These are phyloP conservation scores for Azolla pinnata DNA, from an alignment of 75 land plant species.

Conservation along the genomic window DNA sequence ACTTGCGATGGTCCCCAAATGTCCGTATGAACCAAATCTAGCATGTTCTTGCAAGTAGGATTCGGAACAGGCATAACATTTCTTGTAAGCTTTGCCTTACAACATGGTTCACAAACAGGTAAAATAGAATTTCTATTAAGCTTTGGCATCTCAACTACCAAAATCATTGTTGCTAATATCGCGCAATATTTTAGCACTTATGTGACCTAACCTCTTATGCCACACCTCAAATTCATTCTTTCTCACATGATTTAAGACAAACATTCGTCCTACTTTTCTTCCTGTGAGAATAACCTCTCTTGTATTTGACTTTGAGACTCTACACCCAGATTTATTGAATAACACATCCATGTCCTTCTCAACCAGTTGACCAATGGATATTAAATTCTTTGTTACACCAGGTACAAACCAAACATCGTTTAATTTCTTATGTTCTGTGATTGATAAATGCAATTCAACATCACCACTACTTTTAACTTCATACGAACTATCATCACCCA, in stretches of 20 bases:
- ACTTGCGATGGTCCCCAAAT: slow-evolving; percentile 16
- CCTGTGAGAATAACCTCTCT: neutral
- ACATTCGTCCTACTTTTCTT: neutral
- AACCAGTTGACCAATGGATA: neutral
- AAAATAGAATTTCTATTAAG: neutral
- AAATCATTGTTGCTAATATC: neutral
- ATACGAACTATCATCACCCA: slow-evolving; percentile 1
- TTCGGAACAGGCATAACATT: neutral
- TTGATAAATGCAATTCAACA: neutral
- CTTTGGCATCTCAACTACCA: neutral
- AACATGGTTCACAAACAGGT: slow-evolving; percentile 1
- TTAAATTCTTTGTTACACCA: neutral
- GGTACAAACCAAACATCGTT: neutral
- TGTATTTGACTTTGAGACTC: neutral
- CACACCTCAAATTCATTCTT: neutral
- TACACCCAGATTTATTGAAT: neutral
- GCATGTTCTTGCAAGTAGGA: neutral
- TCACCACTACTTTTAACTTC: slow-evolving; percentile 1
- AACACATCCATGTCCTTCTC: neutral
- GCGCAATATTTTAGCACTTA: neutral
- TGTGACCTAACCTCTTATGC: neutral
- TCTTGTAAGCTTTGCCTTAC: neutral
- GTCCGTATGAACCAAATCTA: slow-evolving; percentile 11
- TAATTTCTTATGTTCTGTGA: neutral
- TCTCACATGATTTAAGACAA: neutral